Conservation (phyloP, 75 land plant genomes). For the Sequoiadendron giganteum region DNA sequence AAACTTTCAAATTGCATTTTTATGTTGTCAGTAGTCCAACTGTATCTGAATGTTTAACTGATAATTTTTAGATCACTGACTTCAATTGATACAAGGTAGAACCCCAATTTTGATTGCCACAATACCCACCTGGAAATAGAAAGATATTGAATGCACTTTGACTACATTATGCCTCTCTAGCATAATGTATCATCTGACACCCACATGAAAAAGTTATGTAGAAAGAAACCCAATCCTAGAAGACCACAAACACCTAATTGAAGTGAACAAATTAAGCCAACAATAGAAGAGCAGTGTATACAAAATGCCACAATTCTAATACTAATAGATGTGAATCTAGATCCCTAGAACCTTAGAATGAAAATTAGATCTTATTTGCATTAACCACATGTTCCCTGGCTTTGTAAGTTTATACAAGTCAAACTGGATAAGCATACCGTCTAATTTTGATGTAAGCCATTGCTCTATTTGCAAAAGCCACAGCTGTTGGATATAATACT, state of each 20-base stretch:
- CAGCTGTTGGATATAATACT: slow-evolving; percentile 82
- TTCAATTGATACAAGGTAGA: neutral
- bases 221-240: neutral
- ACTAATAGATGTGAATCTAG: neutral
- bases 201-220: neutral
- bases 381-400: neutral
- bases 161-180: neutral
- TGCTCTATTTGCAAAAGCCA: slow-evolving; percentile 95
- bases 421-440: slow-evolving; percentile 38
- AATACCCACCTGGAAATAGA: neutral
- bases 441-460: slow-evolving; percentile 87
- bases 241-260: neutral
- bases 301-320: neutral
- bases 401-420: slow-evolving; percentile 2
- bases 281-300: neutral
- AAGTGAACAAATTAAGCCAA: neutral
- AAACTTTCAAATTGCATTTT: neutral
- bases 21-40: too few relatives aligned
- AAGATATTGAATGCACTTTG: neutral
- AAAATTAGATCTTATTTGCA: neutral
- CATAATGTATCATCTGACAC: neutral
- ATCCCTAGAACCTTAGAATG: neutral
- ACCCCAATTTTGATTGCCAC: too few relatives aligned
- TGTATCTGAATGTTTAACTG: too few relatives aligned
- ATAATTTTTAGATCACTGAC: too few relatives aligned